Base-by-base conservation (phyloP, 2,329 filamentous ascomycete genomes). In the Leptographium radiaticola region DNA sequence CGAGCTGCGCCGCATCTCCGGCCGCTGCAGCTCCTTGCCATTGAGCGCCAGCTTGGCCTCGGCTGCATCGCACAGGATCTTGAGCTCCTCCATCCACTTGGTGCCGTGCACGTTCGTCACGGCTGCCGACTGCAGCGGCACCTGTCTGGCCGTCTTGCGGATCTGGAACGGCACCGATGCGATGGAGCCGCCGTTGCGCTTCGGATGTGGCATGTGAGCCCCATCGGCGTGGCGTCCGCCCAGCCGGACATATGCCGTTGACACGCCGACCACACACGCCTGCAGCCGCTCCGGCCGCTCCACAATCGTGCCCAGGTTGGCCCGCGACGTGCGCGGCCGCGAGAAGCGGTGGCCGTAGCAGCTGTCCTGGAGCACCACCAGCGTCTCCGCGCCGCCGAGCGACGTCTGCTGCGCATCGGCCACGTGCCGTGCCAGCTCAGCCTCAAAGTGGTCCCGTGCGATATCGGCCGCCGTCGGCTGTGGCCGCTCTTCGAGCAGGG, bases 281-380 rank as follows among this genome's bases (percentile, higher is more conserved):
- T 87, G 86, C 59, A 98, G 83, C 56, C 93, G 78, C 71, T 98
- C 93, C 0, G 93, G 93, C 12, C 93, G 79, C 70, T 98, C 93
- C 49, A 98, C 90, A 59, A 98, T 95, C 54, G 83, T 86, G 62
- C 74, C 81, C 1, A 97, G 75, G 16, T 79, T 77, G 46, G 73
- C 76, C 62, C 85, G 85, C 25, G 81, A 84, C 1, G 89, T 85
- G 61, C 86, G 84, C 5, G 89, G 89, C 46, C 93, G 79, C 12
- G 90, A 88, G 67, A 83, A 98, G 25, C 89, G 84, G 70, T 98
- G 93, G 30, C 91, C 90, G 66, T 97, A 98, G 68, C 91, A 95
- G 52, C 86, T 84, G 70, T 98, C 93, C 62, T 97, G 89, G 2
- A 98, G 72, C 34, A 98, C 77, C 48, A 97, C 89, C 6, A 94